Conservation (phyloP, 2,329 filamentous ascomycete genomes). For the Pseudodiploospora longispora region DNA sequence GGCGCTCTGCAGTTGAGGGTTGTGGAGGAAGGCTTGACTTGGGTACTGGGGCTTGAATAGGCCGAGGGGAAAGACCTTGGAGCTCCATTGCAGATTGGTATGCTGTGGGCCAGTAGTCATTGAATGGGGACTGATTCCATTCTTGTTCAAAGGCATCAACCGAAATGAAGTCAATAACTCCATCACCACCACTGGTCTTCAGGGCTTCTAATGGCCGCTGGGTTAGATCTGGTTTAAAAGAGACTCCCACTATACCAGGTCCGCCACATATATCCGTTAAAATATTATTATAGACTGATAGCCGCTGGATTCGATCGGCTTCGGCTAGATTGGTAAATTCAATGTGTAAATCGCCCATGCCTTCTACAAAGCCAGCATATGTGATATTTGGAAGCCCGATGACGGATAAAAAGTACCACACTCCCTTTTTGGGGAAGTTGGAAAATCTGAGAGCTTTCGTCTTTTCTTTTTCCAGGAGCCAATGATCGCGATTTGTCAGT, state of each 20-base stretch:
- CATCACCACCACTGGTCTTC: neutral
- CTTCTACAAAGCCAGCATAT: neutral
- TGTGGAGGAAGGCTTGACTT: neutral
- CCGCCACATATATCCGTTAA: no score
- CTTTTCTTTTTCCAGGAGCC: neutral
- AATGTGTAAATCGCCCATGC: conserved; percentile 5
- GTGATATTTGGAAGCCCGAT: conserved; percentile 10
- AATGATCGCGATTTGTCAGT: neutral
- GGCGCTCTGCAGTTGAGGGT: neutral
- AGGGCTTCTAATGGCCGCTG: no score
- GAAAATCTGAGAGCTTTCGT: conserved; percentile 11
- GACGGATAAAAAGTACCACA: conserved; percentile 15
- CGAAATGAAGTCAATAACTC: neutral
- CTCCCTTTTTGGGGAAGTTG: conserved; percentile 10
- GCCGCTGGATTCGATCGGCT: neutral
- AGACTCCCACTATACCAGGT: no score
- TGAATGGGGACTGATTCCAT: conserved; percentile 6
- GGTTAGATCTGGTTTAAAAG: no score
- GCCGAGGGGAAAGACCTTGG: neutral
- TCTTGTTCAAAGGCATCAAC: neutral
- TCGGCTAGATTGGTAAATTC: conserved; percentile 14
- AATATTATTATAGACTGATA: neutral
- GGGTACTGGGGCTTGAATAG: neutral
- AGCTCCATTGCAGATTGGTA: neutral
- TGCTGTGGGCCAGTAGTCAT: conserved; percentile 1